Conservation (phyloP, 345 rosid genomes). For the Aurinia saxatilis region DNA sequence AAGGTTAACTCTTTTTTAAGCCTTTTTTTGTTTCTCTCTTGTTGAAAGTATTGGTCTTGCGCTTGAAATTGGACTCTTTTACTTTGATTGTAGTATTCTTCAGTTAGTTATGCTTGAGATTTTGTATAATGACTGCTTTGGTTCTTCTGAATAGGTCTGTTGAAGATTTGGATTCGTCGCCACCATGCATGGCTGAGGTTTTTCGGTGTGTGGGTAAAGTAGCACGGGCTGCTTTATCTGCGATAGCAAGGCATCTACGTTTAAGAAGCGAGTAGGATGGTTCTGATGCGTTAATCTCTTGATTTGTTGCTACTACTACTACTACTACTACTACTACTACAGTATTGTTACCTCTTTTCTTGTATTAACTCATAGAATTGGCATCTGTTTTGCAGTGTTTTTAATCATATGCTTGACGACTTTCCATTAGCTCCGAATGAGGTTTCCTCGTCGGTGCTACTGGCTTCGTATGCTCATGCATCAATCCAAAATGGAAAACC, state of each 20-base stretch:
- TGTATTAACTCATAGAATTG: slow-evolving; percentile 6
- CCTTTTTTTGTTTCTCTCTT: background rate
- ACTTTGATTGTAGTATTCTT: too few relatives aligned
- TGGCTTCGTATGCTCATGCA: slow-evolving; percentile 60
- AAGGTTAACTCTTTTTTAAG: slow-evolving; percentile 38
- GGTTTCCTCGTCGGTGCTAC: slow-evolving; percentile 82
- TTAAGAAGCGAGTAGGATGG: slow-evolving; percentile 87
- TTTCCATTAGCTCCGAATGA: slow-evolving; percentile 78
- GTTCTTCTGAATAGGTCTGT: slow-evolving; percentile 45
- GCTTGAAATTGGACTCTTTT: background rate
- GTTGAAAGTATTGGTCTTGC: background rate
- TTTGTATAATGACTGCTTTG: background rate
- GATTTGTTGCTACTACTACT: background rate
- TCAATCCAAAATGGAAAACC: slow-evolving; percentile 71
- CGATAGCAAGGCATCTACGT: slow-evolving; percentile 89
- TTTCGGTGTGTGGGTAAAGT: slow-evolving; percentile 92
- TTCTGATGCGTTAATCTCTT: slow-evolving; percentile 26
- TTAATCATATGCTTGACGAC: slow-evolving; percentile 88
- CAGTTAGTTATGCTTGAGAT: background rate
- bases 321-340: background rate
- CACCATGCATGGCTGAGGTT: slow-evolving; percentile 92
- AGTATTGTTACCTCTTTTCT: background rate
- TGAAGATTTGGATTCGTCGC: slow-evolving; percentile 90
- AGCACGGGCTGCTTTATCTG: slow-evolving; percentile 84
- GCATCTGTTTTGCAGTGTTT: slow-evolving; percentile 55